A percentile compares a stretch with the other conserved stretches of the same genome.
phyloP scores from a whole-genome alignment of 2,329 filamentous ascomycete species.

The Aspergillus ustus region DNA sequence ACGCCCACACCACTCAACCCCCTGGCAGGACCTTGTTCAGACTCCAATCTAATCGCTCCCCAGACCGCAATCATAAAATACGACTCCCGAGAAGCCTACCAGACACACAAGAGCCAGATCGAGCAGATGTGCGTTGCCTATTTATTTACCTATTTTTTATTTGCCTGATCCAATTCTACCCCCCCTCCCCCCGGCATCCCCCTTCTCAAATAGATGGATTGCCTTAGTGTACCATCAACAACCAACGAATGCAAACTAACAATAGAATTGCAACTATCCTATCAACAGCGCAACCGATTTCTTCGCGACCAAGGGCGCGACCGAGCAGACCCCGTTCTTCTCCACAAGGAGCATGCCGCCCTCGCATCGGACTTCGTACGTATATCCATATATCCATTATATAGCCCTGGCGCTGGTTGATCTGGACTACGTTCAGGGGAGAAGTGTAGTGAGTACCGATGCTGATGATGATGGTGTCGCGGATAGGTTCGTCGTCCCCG shows the following conservation, averaged over 20 bases:
- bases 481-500: constrained; percentile 19
- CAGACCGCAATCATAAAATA: constrained; percentile 23
- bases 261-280: no score
- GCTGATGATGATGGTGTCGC: neutral
- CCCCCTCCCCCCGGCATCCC: no score
- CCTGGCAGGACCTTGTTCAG: neutral
- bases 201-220: no score
- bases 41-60: neutral
- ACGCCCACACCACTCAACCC: no score
- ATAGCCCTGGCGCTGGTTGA: neutral
- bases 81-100: constrained; percentile 20
- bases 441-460: neutral
- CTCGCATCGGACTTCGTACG: constrained; percentile 24
- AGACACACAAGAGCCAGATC: constrained; percentile 19
- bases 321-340: constrained; percentile 20
- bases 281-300: constrained; percentile 12
- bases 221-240: no score
- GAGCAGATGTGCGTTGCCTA: constrained; percentile 24
- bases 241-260: no score
- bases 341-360: constrained; percentile 24
- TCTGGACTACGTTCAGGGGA: no score
- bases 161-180: no score
- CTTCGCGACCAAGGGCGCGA: constrained; percentile 21
- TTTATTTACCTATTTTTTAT: no score
- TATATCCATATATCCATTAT: neutral